phyloP scores from a whole-genome alignment of 257 asterid genomes.

The Thymus mandschuricus region DNA sequence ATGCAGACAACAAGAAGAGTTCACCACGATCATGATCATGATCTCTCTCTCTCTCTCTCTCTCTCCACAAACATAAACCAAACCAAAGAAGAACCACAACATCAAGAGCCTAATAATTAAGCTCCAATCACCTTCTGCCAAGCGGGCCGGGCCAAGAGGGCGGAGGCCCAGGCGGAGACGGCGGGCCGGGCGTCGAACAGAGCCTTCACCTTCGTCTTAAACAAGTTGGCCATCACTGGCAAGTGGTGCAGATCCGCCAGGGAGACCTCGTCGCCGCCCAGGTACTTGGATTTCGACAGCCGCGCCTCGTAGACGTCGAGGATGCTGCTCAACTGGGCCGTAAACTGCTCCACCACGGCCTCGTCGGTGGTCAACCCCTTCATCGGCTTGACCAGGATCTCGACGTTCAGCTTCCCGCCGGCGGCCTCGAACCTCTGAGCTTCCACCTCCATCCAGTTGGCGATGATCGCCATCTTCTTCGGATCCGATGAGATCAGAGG shows the following conservation, averaged over 20 bases:
- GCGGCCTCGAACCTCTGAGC: constrained; percentile 37
- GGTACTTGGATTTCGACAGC: constrained; percentile 43
- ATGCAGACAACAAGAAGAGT: too few relatives aligned
- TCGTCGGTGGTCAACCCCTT: constrained; percentile 38
- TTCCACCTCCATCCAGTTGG: constrained; percentile 47
- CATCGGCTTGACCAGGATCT: constrained; percentile 41
- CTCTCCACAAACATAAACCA: too few relatives aligned
- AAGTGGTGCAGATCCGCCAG: constrained; percentile 57
- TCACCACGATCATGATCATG: too few relatives aligned
- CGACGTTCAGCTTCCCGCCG: constrained; percentile 28
- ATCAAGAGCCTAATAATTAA: too few relatives aligned
- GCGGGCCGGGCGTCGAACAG: constrained; percentile 51
- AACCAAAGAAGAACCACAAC: not conserved
- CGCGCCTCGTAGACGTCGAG: constrained; percentile 63
- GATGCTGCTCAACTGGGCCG: constrained; percentile 36
- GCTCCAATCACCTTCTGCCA: constrained; percentile 42
- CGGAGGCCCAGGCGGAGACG: constrained; percentile 48
- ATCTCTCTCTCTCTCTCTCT: too few relatives aligned
- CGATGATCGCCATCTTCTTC: constrained; percentile 36
- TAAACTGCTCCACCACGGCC: constrained; percentile 25
- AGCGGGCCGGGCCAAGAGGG: constrained; percentile 55
- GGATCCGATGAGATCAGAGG: constrained; percentile 32
- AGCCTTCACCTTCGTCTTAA: constrained; percentile 43
- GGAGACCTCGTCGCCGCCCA: constrained; percentile 50
- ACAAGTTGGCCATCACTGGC: constrained; percentile 44